Conservation (phyloP, 2,329 filamentous ascomycete genomes). For the Rhinocladiella similis region DNA sequence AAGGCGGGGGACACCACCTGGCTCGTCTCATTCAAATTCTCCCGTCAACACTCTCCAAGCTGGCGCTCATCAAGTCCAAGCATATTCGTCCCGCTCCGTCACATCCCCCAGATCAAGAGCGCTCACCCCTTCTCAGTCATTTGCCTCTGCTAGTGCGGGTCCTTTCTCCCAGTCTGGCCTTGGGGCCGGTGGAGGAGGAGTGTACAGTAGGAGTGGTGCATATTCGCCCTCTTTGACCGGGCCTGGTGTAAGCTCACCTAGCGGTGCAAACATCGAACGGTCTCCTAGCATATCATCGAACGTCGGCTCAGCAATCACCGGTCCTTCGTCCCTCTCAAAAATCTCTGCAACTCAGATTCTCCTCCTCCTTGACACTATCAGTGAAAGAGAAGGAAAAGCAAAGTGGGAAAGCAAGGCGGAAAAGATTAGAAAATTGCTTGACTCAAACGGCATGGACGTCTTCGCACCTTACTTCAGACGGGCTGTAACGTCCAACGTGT, state of each 20-base stretch:
- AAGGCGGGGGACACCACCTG: conserved; percentile 17
- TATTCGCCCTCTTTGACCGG: conserved; percentile 61
- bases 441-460: conserved; percentile 99
- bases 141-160: conserved; percentile 56
- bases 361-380: conserved; percentile 88
- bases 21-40: conserved; percentile 39
- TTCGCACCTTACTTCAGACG: conserved; percentile 94
- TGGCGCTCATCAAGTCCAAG: conserved; percentile 52
- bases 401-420: conserved; percentile 93
- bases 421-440: conserved; percentile 90
- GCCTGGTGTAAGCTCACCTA: conserved; percentile 54
- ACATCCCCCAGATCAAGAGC: conserved; percentile 57
- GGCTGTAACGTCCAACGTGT: conserved; percentile 85
- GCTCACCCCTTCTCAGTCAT: conserved; percentile 55
- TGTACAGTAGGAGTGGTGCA: conserved; percentile 53
- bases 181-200: conserved; percentile 53
- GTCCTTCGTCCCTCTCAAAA: conserved; percentile 72
- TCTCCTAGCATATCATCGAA: conserved; percentile 24
- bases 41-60: conserved; percentile 55
- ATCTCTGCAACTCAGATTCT: conserved; percentile 95
- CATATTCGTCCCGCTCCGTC: conserved; percentile 47
- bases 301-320: conserved; percentile 45
- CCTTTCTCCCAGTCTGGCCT: conserved; percentile 49
- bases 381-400: conserved; percentile 84
- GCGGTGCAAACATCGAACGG: conserved; percentile 37